These are phyloP conservation scores for Aspergillus pseudoterreus DNA, from an alignment of 2,329 filamentous ascomycete genomes.

Conservation along the genomic window DNA sequence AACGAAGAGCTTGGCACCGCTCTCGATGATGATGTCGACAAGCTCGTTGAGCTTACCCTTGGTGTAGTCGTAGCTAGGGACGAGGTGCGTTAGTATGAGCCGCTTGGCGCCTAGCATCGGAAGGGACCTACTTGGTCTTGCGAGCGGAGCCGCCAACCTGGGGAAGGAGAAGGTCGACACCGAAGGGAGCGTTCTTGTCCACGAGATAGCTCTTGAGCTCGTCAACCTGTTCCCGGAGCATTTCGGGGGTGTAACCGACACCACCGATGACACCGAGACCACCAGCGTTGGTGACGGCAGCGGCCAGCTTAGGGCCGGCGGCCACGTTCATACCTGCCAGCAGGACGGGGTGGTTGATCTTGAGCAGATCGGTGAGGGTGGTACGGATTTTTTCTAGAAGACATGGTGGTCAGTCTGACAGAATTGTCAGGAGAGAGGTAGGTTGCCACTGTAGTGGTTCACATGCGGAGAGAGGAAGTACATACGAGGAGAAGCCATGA, in stretches of 20 bases:
- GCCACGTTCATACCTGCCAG: conserved; percentile 99
- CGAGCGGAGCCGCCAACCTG: conserved; percentile 91
- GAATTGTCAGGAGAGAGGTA: not conserved
- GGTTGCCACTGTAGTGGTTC: conserved; percentile 6
- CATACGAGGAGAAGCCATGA: conserved; percentile 80
- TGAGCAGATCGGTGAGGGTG: conserved; percentile 88
- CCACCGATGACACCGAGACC: conserved; percentile 96
- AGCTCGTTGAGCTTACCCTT: conserved; percentile 96
- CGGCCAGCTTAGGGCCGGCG: conserved; percentile 90
- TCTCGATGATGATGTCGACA: conserved; percentile 87
- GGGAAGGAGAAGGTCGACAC: conserved; percentile 64
- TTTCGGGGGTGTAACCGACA: conserved; percentile 87
- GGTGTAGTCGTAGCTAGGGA: conserved; percentile 90
- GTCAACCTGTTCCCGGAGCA: conserved; percentile 90
- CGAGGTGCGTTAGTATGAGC: conserved; percentile 8
- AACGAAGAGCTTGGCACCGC: conserved; percentile 88
- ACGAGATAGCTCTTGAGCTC: conserved; percentile 67
- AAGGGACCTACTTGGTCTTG: conserved; percentile 73
- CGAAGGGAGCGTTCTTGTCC: conserved; percentile 21
- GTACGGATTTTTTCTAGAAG: conserved; percentile 79
- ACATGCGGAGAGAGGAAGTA: conserved; percentile 20
- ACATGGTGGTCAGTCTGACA: conserved; percentile 18
- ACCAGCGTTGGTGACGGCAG: conserved; percentile 94
- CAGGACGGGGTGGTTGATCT: conserved; percentile 94
- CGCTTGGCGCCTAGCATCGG: not conserved